phyloP scores from a whole-genome alignment of 805 yeast genomes.

The Lachancea fermentati region DNA sequence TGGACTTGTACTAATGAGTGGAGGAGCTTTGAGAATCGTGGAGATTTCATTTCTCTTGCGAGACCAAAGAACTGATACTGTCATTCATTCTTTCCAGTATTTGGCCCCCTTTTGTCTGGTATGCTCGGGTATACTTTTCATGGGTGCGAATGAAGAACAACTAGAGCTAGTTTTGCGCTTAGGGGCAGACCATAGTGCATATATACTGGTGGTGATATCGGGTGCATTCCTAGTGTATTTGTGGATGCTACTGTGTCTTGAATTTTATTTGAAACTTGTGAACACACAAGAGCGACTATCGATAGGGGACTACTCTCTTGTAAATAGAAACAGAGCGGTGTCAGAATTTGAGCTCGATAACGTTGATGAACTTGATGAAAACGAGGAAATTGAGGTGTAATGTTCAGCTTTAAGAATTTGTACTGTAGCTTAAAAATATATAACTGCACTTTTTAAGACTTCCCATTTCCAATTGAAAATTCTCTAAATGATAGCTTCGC shows the following conservation, averaged over 20 bases:
- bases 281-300: conserved; percentile 1
- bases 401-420: not conserved
- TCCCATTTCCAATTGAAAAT: no score
- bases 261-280: conserved; percentile 43
- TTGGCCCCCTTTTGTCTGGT: conserved; percentile 78
- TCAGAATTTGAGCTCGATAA: conserved; percentile 8
- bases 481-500: no score
- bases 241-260: conserved; percentile 57
- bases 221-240: conserved; percentile 69
- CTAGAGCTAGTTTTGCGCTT: conserved; percentile 60
- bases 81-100: conserved; percentile 71
- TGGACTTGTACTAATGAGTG: conserved; percentile 72
- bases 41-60: conserved; percentile 74
- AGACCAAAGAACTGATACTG: conserved; percentile 46
- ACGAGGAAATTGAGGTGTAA: not conserved
- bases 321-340: not conserved
- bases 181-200: conserved; percentile 82
- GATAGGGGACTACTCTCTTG: not conserved
- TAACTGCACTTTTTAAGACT: no score
- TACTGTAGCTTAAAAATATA: no score
- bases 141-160: conserved; percentile 93
- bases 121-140: conserved; percentile 74
- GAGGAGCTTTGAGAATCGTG: conserved; percentile 68
- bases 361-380: not conserved
- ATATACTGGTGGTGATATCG: conserved; percentile 62